Evolutionary conservation across 1,139 yeast species (phyloP), one percentile per base, ranked within the genome.

Genomic region (Magnusiomyces suaveolens): DNA sequence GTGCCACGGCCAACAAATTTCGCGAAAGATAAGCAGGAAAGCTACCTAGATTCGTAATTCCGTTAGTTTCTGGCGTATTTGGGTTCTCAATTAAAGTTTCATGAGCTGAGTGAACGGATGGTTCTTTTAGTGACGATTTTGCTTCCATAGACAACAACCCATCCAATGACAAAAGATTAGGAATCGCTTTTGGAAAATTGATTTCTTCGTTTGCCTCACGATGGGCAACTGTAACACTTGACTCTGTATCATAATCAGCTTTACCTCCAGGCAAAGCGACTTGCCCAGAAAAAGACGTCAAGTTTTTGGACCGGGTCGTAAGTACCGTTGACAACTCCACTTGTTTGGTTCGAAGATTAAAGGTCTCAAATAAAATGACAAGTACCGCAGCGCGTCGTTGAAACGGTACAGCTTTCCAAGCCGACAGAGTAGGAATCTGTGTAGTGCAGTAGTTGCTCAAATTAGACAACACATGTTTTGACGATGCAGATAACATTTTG

Each of bases 171-270:
- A 36, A n/a, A 10, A 36, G 10, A 4, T 8, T 36, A 3, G 41
- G 41, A 36, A 3, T 16, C 3, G 18, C 41, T 21, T 75, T 70
- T 3, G 81, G 78, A 16, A 89, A 68, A 0, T 96, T 96, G 52
- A 88, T 87, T 66, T 89, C 97, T 67, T 89, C 97, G 59, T 77
- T 80, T 64, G 88, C 83, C 69, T 89, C 97, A 51, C 97, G 73
- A 58, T 95, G 73, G 0, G 95, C 83, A 41, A 85, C 83, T 53
- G 76, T 76, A 76, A 85, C 84, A 58, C 84, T 87, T 18, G 80
- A 68, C 66, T 88, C 96, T 2, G 72, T 64, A 6, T 56, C 65
- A 43, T 46, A 50, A 52, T 69, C 73, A 16, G 71, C 70, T 54
- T 69, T 69, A 21, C 72, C 97, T 2, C 96, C 96, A 1, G 97